Percentiles rank a stretch among this genome's conserved stretches.
Conservation (phyloP, 202 grass and related monocot species). For the Musa balbisiana region DNA sequence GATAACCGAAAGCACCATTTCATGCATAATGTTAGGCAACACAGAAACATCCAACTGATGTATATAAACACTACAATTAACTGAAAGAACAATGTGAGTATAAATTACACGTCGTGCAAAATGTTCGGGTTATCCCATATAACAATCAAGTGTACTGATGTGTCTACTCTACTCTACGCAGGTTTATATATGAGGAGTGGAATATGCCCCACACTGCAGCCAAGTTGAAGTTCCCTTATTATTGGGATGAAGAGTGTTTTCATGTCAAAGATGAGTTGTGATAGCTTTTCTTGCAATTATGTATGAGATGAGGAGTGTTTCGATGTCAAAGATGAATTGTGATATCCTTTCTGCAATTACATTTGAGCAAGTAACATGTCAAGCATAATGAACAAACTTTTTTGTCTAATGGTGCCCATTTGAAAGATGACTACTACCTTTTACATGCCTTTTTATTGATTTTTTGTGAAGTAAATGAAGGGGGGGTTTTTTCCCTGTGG, state of each 20-base stretch:
- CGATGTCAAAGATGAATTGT: constrained; percentile 69
- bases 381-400: too few relatives aligned
- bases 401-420: too few relatives aligned
- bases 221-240: constrained; percentile 70
- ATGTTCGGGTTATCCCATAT: not conserved
- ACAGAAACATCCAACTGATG: too few relatives aligned
- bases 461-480: too few relatives aligned
- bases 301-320: constrained; percentile 37
- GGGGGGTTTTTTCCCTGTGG: too few relatives aligned
- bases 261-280: constrained; percentile 73
- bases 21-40: not conserved
- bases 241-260: constrained; percentile 75
- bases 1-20: too few relatives aligned
- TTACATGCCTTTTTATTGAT: too few relatives aligned
- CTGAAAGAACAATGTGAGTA: not conserved
- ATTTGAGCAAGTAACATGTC: too few relatives aligned
- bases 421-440: too few relatives aligned
- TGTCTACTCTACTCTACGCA: constrained; percentile 21
- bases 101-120: not conserved
- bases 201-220: constrained; percentile 66
- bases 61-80: not conserved
- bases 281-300: not conserved
- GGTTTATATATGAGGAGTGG: constrained; percentile 90
- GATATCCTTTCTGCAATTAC: not conserved
- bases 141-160: constrained; percentile 14